Evolutionary conservation across 208 protist genomes (phyloP).

Genomic region (Naegleria lovaniensis): DNA sequence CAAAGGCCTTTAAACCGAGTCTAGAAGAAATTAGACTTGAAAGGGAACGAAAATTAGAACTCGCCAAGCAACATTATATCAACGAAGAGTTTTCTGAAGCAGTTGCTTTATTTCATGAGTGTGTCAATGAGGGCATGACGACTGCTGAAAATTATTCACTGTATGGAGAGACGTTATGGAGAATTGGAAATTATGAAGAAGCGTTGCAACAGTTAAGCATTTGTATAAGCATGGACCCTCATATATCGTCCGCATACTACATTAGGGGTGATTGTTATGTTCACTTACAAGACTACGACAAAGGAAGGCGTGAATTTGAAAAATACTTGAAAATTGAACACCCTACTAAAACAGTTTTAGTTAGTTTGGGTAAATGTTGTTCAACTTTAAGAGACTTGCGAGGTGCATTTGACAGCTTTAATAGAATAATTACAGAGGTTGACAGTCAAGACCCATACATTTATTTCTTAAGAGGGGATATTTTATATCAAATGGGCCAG

Average conservation of each 20-base stretch:
- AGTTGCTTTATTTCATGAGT: neutral
- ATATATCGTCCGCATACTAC: neutral
- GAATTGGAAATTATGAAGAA: neutral
- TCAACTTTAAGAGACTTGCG: neutral
- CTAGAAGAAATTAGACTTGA: neutral
- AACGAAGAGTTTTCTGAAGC: neutral
- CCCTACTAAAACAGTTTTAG: neutral
- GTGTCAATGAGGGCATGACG: neutral
- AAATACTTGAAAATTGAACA: conserved; percentile 23
- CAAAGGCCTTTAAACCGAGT: neutral
- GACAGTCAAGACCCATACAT: neutral
- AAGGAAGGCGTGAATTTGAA: neutral
- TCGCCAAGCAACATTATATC: neutral
- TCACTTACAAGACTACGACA: neutral
- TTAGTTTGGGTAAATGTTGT: conserved; percentile 7
- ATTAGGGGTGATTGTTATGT: conserved; percentile 17
- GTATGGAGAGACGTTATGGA: neutral
- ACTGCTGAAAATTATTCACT: neutral
- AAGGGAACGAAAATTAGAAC: neutral
- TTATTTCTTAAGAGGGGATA: conserved; percentile 9
- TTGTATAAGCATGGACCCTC: neutral
- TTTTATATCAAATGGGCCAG: neutral
- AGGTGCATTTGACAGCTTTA: neutral
- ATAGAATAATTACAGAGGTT: neutral
- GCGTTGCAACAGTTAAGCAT: neutral